Evolutionary conservation across 176 grass and related monocot genomes (phyloP), one percentile per base, ranked within the genome.

Genomic region (Aegilops bicornis): DNA sequence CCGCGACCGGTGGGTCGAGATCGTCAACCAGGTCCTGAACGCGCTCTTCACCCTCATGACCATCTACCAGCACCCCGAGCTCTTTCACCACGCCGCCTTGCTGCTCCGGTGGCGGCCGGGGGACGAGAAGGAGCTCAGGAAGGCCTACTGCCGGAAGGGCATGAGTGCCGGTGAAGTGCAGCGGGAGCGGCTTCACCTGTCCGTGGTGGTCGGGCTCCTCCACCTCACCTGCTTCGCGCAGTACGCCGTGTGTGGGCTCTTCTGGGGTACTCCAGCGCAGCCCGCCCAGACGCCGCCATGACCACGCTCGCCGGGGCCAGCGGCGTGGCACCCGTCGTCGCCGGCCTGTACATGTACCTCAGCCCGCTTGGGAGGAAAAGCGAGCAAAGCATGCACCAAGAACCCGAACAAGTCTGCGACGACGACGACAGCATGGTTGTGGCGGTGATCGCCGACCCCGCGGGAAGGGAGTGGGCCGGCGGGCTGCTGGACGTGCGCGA

Each of bases 41-140:
- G 91, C 91, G 58, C 86, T 96, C 4, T 96, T 96, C 89, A 93
- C 94, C 0, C 87, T 96, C 56, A 93, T 93, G 91, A 91, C 91
- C 84, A 80, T 96, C 58, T 96, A 91, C 91, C 89, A 96, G 68
- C 91, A 96, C 85, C 94, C 91, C 1, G 73, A 43, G 25, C 79
- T 90, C 14, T 86, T 88, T 76, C 82, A 96, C 79, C 94, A 96
- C 39, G 73, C 91, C 33, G 70, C 79, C 17, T 80, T 92, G 16
- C 62, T 91, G 7, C 62, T 88, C 56, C 81, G 87, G 32, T 97
- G 91, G 91, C 78, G 59, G 5, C 78, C 82, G 25, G 87, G 65
- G 4, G 91, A 93, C 82, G 73, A 80, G 64, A 40, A 88, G n/a
- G 19, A 25, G n/a, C 83, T 97, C 27, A 79, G 85, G 77, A 90